Evolutionary conservation across 2,329 filamentous ascomycete genomes (phyloP), one percentile per base, ranked within the genome.

Genomic region (Sclerotiophoma versabilis): DNA sequence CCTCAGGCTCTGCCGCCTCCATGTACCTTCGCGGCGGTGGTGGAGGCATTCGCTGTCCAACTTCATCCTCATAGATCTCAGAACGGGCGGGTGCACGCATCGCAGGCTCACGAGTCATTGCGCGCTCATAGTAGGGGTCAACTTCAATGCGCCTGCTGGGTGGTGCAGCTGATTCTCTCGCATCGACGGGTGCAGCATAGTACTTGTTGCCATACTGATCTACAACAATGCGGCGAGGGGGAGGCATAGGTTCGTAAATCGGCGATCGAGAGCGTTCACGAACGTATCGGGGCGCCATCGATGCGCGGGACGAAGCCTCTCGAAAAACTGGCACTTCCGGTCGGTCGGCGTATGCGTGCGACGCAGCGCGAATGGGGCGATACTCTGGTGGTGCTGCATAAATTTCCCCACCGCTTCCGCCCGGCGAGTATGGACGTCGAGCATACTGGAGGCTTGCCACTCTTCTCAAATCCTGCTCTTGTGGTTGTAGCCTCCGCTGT

Each of bases 171-270:
- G 85, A 86, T 43, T 83, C 83, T 39, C 83, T 76, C 17, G 80
- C 68, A 15, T 79, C 73, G 48, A 72, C 61, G 15, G 83, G 75
- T 34, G 81, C 79, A 59, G 86, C 84, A 57, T 85, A 84, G 76
- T 93, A 97, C 70, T 91, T 87, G 71, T 91, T 90, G 33, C 92
- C 92, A 74, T 87, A 91, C 58, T 90, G 86, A 75, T 97, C 93
- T 49, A 96, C 81, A 27, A 96, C 82, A 59, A 96, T 88, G 57
- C 88, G 86, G 49, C 87, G 80, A 15, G 84, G 72, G 8, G 84
- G 72, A 9, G 73, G 76, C 77, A 84, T 80, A 73, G 64, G 58
- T 42, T 76, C 69, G 25, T 72, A 67, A 5, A 71, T 62, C 3
- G 77, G 76, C 14, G 77, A 78, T 15, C 72, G 65, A 14, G 75